Evolutionary conservation across 306 rosid genomes (phyloP), one percentile per base, ranked within the genome.

Genomic region (Quercus dentata): DNA sequence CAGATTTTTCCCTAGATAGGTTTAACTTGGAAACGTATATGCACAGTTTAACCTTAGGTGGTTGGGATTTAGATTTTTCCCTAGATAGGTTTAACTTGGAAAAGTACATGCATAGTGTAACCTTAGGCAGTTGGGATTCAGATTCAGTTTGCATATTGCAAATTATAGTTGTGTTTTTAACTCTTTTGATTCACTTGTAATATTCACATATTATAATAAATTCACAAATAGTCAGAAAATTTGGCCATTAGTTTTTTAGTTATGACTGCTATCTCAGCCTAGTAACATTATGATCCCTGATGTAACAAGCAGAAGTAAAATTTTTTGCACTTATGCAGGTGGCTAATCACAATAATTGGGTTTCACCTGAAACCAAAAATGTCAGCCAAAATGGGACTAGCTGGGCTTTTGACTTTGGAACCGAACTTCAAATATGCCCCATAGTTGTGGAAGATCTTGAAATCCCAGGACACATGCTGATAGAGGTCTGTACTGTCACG

Each of bases 391-490:
- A 80, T n/a, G 99, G 97, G 61, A 86, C 92, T 62, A 91, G 90
- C 85, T 85, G 88, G 79, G 96, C 96, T 67, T 84, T 86, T 78
- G 97, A 91, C 55, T 51, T 89, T 55, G 89, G 88, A 51, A 84
- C 80, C 63, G 91, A 84, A 27, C 88, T 13, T 58, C 89, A 65
- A 85, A 67, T 85, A 18, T 92, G 89, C 79, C 99, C 98, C 69
- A 90, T 95, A 59, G 88, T 92, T 25, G 91, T 95, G 52, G 98
- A 95, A 82, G 98, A 95, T 83, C 92, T 95, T 35, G 94, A 88
- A 78, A 59, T 80, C 80, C 74, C 92, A 10, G 98, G 96, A 28
- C 92, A 87, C 83, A 86, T 95, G 91, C 92, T 90, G 72, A 88
- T 92, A 65, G 90, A 95, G 97, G 99, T 92, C 44, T 64, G 56